phyloP scores from a whole-genome alignment of 192 early-diverging fungal genomes.

The Helicostylum pulchrum region DNA sequence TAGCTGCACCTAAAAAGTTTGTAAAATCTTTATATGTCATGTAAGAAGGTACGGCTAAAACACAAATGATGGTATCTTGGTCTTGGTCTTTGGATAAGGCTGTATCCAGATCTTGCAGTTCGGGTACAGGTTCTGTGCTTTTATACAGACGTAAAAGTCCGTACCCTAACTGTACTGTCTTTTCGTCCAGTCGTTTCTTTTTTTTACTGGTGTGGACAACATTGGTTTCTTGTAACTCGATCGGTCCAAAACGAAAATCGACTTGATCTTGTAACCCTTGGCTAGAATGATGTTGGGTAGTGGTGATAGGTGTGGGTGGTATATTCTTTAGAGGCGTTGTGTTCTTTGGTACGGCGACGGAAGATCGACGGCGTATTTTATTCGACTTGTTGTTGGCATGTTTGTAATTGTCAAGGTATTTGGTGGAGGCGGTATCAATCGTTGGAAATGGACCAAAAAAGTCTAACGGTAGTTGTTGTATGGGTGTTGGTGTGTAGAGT shows the following conservation, averaged over 20 bases:
- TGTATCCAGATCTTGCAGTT: constrained; percentile 15
- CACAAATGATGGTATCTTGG: constrained; percentile 53
- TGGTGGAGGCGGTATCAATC: neutral
- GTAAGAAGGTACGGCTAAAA: constrained; percentile 86
- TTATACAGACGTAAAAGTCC: constrained; percentile 71
- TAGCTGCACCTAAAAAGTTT: constrained; percentile 71
- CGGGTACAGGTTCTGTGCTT: constrained; percentile 44
- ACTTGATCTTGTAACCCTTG: neutral
- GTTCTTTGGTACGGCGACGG: neutral
- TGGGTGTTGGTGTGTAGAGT: neutral
- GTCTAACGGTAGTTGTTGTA: neutral
- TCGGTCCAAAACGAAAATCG: constrained; percentile 11
- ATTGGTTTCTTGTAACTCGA: constrained; percentile 2
- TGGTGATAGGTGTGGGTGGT: constrained; percentile 7
- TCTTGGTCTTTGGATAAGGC: constrained; percentile 18
- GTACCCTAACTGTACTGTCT: constrained; percentile 13
- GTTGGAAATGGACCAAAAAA: constrained; percentile 1
- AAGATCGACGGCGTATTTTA: neutral
- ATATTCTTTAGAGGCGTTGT: neutral
- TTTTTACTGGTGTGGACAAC: neutral
- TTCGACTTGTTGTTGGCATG: neutral
- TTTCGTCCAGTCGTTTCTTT: constrained; percentile 12
- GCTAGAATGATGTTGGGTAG: neutral
- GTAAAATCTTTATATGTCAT: constrained; percentile 90
- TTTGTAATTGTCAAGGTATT: neutral